Base-by-base conservation (phyloP, 257 asterid species). In the Nicotiana undulata region DNA sequence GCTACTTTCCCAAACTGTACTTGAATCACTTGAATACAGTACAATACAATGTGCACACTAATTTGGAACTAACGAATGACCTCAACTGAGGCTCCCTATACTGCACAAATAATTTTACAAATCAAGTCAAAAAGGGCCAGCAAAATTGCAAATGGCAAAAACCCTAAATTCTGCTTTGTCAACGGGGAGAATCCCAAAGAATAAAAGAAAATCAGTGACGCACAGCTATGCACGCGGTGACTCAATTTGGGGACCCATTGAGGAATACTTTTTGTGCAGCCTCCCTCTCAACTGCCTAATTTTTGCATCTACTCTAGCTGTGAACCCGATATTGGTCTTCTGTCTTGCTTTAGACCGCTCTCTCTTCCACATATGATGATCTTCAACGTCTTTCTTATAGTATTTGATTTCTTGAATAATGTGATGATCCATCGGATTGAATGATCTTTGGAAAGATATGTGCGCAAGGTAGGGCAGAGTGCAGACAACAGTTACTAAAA, bases 341-440 rank as follows among this genome's bases (percentile, higher is more conserved):
- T 90, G 90, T 63, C 92, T 84, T 1, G 98, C 99, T 87, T 91
- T 96, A 17, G 95, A 89, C 37, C 90, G 82, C 80, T 96, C 99
- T 79, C 90, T 77, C 32, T 80, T 88, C 99, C 99, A 96, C 99
- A 96, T 96, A 67, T 82, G 90, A 56, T 92, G 89, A 82, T 96
- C 99, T 84, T 94, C 91, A 1, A 92, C 86, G 60, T 96, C 94
- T 83, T 94, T 96, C 88, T 78, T 88, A 58, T 90, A 94, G 80
- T 88, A 90, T 82, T 91, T 96, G 83, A 96, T 94, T 88, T 96
- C 99, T 76, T 94, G 98, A 79, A 96, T 96, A 74, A 96, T 87
- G 63, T 96, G 98, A 80, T 94, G 99, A 63, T 96, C 99, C 95
- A 93, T 87, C 0, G 99, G 99, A 79, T 86, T 87, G 88, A 92